phyloP scores from a whole-genome alignment of 305 asterid species.

The Fraxinus dipetala region DNA sequence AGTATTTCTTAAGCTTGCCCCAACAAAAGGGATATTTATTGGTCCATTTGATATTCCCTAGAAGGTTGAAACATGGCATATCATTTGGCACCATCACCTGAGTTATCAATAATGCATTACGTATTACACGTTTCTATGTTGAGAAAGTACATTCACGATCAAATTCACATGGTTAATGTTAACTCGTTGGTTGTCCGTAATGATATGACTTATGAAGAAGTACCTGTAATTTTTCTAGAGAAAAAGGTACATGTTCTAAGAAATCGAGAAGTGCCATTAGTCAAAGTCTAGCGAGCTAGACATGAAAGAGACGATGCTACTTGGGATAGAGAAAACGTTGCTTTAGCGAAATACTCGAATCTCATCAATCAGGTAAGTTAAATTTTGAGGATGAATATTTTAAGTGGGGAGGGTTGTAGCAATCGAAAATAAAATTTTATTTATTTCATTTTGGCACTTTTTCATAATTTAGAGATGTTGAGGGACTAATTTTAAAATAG shows the following conservation, averaged over 20 bases:
- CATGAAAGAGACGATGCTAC: too few relatives aligned
- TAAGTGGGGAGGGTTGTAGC: too few relatives aligned
- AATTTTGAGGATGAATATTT: too few relatives aligned
- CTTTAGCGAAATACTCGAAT: background rate
- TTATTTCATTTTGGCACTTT: too few relatives aligned
- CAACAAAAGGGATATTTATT: background rate
- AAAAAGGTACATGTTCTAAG: too few relatives aligned
- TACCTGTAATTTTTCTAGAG: background rate
- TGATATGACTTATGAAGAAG: background rate
- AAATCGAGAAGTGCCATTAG: too few relatives aligned
- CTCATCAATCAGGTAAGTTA: background rate
- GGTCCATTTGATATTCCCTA: background rate
- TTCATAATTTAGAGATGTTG: too few relatives aligned
- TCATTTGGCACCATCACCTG: background rate
- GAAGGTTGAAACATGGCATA: background rate
- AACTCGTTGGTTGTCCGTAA: background rate
- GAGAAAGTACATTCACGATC: background rate
- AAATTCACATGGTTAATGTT: background rate
- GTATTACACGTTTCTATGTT: background rate
- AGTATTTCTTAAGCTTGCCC: background rate
- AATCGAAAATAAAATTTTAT: too few relatives aligned
- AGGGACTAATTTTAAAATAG: too few relatives aligned
- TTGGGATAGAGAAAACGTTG: background rate
- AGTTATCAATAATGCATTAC: background rate
- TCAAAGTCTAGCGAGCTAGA: background rate